Base-by-base conservation (phyloP, 176 grass and related monocot genomes). In the Aegilops tauschii region DNA sequence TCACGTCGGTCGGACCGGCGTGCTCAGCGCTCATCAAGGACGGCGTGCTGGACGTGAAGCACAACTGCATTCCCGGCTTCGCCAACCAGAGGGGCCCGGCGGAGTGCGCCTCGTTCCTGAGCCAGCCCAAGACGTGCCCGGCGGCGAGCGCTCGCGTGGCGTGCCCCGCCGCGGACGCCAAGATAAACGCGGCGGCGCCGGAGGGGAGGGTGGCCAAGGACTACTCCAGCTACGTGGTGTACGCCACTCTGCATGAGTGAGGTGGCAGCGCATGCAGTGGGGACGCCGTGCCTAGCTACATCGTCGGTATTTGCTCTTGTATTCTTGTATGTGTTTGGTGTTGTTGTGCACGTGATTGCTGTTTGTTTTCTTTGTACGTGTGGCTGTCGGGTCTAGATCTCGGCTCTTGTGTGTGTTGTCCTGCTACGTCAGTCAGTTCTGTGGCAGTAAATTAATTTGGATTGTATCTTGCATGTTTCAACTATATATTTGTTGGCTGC, bases 101-200 rank as follows among this genome's bases (percentile, higher is more conserved):
- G 8, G 91, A 97, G 34, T 97, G 95, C 89, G 82, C 65, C 18
- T 76, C 89, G 85, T 95, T 97, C 64, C 79, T 63, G 37, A 88
- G 89, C 71, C 73, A 87, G 69, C 70, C 77, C 0, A 93, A 88
- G 89, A 18, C 83, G 14, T 97, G 95, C 82, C 93, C 89, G 4
- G 76, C 87, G 18, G 32, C 49, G 70, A 87, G 1, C 20, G 27
- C 63, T 5, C 77, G 76, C 27, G 73, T 82, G 42, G 58, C 82
- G 0, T 95, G 93, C 56, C 81, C 63, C 21, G 29, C 79, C 14
- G 50, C 21, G 0, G 23, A 42, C 21, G 28, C 13, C 54, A 27
- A 0, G 68, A 16, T 18, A 47, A 21, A 61, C 25, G 11, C 1
- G 42, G 9, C 35, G 31, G 17, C 80, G 52, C 7, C 66, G 6